Percentiles rank a stretch among this genome's conserved stretches.
Conservation (phyloP, 2,329 filamentous ascomycete genomes). For the Beauveria caledonica region DNA sequence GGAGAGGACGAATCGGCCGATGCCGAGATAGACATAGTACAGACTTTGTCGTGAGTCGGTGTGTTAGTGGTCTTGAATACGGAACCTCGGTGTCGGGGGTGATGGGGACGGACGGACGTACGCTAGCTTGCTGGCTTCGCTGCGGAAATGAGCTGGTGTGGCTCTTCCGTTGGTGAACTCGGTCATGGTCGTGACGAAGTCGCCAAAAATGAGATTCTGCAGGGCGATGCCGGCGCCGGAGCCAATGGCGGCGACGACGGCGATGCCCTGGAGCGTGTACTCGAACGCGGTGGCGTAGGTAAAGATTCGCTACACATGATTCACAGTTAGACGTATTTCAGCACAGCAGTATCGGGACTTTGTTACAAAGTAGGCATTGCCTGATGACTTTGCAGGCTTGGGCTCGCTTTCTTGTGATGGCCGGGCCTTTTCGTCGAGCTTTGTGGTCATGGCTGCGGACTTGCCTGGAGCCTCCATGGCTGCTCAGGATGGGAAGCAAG, state of each 20-base stretch:
- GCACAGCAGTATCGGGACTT: background rate
- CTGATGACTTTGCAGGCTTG: background rate
- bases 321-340: background rate
- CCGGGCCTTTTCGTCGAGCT: background rate
- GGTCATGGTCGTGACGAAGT: constrained; percentile 28
- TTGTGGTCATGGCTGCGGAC: background rate
- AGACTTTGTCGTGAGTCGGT: constrained; percentile 26
- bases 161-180: constrained; percentile 23
- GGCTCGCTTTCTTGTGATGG: background rate
- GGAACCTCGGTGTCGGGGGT: too few relatives aligned
- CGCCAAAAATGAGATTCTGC: constrained; percentile 31
- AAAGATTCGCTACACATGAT: constrained; percentile 13
- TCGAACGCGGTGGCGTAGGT: constrained; percentile 11
- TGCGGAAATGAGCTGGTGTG: constrained; percentile 21
- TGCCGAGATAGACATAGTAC: constrained; percentile 51
- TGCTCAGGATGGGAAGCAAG: background rate
- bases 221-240: constrained; percentile 30
- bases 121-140: constrained; percentile 25
- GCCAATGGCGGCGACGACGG: constrained; percentile 24
- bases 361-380: constrained; percentile 7
- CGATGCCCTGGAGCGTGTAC: constrained; percentile 13
- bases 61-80: background rate
- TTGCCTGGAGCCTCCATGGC: constrained; percentile 1
- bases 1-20: constrained; percentile 41
- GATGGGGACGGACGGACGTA: constrained; percentile 14